Evolutionary conservation across 768 basidiomycete species (phyloP).

Genomic region (Cytidiella melzeri): DNA sequence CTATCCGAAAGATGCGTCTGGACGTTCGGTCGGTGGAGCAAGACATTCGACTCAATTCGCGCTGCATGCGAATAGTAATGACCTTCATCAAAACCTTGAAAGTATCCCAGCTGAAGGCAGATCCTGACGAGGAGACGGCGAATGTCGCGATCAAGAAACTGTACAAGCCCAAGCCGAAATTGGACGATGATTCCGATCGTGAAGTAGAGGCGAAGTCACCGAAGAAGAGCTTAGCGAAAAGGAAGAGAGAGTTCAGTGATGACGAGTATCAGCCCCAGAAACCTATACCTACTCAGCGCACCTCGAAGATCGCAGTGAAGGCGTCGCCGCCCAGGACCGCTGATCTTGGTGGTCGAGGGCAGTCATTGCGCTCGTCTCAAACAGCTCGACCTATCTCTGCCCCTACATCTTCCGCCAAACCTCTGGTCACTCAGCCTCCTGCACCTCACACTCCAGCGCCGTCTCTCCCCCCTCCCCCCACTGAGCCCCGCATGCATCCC

Average conservation of each 20-base stretch:
- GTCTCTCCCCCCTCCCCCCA: not conserved
- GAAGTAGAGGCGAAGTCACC: conserved; percentile 1
- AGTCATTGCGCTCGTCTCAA: not conserved
- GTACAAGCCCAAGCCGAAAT: not conserved
- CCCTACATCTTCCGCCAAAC: not conserved
- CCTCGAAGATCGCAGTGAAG: not conserved
- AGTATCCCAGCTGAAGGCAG: conserved; percentile 9
- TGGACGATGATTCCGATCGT: not conserved
- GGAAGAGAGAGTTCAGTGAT: conserved; percentile 3
- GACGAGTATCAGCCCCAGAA: conserved; percentile 4
- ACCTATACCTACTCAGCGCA: not conserved
- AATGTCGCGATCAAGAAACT: conserved; percentile 3
- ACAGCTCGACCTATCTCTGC: not conserved
- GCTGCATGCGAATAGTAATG: conserved; percentile 50
- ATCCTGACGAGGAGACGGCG: conserved; percentile 1
- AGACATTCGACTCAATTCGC: conserved; percentile 62
- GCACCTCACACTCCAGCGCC: not conserved
- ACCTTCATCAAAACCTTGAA: conserved; percentile 37
- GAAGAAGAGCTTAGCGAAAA: not conserved
- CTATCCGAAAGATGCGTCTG: conserved; percentile 45
- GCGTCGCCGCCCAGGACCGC: not conserved
- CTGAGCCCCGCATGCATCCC: not conserved
- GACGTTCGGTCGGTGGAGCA: conserved; percentile 48
- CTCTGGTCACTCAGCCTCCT: not conserved
- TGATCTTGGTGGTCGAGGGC: not conserved